Percentiles rank a stretch among this genome's conserved stretches.
Evolutionary conservation across 768 basidiomycete species (phyloP).

Genomic region (Dacryopinax spathularia): DNA sequence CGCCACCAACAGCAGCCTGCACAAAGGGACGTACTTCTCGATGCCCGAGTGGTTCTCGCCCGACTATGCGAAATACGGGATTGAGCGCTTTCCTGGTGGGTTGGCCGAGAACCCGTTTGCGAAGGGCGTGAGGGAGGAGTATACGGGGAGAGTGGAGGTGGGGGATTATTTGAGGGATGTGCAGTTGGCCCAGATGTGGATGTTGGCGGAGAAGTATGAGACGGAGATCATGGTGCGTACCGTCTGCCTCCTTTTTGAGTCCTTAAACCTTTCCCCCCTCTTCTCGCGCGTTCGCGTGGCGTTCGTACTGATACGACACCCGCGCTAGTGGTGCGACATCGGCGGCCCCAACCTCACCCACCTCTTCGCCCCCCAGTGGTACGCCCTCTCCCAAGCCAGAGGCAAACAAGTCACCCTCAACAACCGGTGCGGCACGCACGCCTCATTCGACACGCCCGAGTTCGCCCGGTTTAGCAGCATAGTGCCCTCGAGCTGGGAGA

Average conservation of each 20-base stretch:
- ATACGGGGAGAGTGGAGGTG: slow-evolving; percentile 38
- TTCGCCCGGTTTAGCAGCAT: slow-evolving; percentile 36
- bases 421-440: slow-evolving; percentile 34
- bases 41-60: slow-evolving; percentile 49
- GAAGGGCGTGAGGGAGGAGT: slow-evolving; percentile 34
- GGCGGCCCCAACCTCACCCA: slow-evolving; percentile 33
- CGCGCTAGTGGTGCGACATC: slow-evolving; percentile 41
- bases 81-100: slow-evolving; percentile 38
- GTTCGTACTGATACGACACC: slow-evolving; percentile 3
- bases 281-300: no score
- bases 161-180: slow-evolving; percentile 39
- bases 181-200: slow-evolving; percentile 39
- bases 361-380: slow-evolving; percentile 34
- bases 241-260: not conserved
- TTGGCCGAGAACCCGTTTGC: slow-evolving; percentile 41
- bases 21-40: slow-evolving; percentile 45
- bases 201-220: slow-evolving; percentile 34
- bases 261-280: not conserved
- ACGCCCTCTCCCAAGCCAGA: slow-evolving; percentile 28
- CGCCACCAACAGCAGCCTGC: slow-evolving; percentile 38
- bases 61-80: slow-evolving; percentile 38
- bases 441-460: slow-evolving; percentile 45
- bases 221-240: slow-evolving; percentile 40
- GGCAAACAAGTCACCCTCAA: slow-evolving; percentile 37
- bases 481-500: slow-evolving; percentile 41